These are phyloP conservation scores for Tuber microsphaerosporum DNA, from an alignment of 495 filamentous ascomycete species.

Conservation along the genomic window DNA sequence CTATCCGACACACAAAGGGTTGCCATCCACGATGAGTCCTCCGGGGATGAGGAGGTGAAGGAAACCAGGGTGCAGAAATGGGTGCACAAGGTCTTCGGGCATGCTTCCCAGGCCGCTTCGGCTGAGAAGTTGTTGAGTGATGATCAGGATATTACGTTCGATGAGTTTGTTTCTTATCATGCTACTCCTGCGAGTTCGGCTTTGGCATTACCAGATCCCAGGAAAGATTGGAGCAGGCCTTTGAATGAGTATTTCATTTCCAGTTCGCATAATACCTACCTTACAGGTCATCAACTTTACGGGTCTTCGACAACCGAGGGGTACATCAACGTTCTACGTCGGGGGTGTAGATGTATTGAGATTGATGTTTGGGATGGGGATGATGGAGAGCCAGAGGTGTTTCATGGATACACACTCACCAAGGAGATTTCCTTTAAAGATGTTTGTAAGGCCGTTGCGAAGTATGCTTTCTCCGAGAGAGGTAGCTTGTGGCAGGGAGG, in stretches of 20 bases:
- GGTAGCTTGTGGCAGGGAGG: slow-evolving; percentile 42
- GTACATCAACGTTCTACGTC: slow-evolving; percentile 72
- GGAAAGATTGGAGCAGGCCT: slow-evolving; percentile 56
- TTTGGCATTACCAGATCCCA: slow-evolving; percentile 31
- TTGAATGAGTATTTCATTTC: slow-evolving; percentile 85
- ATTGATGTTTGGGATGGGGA: slow-evolving; percentile 94
- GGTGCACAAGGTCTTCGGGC: slow-evolving; percentile 13
- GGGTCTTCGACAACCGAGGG: slow-evolving; percentile 72
- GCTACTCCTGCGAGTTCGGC: slow-evolving; percentile 27
- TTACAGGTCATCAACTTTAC: slow-evolving; percentile 85
- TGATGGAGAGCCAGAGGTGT: slow-evolving; percentile 61
- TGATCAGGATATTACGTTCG: slow-evolving; percentile 21
- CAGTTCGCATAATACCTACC: slow-evolving; percentile 90
- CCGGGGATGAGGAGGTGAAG: slow-evolving; percentile 2
- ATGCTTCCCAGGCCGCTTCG: slow-evolving; percentile 17
- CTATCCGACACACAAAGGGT: slow-evolving; percentile 23
- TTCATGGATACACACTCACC: slow-evolving; percentile 86
- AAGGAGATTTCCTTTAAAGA: slow-evolving; percentile 77
- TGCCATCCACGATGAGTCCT: slow-evolving; percentile 8
- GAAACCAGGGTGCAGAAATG: slow-evolving; percentile 6
- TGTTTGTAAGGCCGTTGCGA: slow-evolving; percentile 70
- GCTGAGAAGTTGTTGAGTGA: slow-evolving; percentile 15
- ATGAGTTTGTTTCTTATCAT: slow-evolving; percentile 30
- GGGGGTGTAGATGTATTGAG: slow-evolving; percentile 88
- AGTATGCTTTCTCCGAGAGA: slow-evolving; percentile 58